phyloP scores from a whole-genome alignment of 2,329 filamentous ascomycete species.

The Byssothecium circinans region DNA sequence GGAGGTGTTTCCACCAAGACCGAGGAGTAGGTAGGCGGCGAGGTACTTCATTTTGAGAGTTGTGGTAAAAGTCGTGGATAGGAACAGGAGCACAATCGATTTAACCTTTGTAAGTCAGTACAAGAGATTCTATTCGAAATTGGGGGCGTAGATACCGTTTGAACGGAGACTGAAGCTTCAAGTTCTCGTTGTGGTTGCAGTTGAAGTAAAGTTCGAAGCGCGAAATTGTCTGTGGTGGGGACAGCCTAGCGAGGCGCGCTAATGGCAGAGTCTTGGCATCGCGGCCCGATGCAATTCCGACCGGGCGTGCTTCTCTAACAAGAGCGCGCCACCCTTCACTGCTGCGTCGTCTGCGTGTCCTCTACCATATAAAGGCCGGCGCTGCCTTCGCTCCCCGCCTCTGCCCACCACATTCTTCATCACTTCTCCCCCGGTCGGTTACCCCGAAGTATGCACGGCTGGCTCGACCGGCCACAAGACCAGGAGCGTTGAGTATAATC shows the following conservation, averaged over 20 bases:
- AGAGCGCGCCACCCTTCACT: conserved; percentile 19
- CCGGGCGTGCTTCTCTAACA: conserved; percentile 9
- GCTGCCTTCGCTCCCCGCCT: conserved; percentile 20
- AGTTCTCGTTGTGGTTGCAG: conserved; percentile 63
- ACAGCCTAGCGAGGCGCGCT: conserved; percentile 5
- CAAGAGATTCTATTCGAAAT: neutral
- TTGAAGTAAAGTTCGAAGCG: conserved; percentile 34
- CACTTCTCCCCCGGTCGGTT: conserved; percentile 5
- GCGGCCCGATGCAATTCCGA: conserved; percentile 12
- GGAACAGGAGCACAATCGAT: conserved; percentile 98
- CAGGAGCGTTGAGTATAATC: conserved; percentile 43
- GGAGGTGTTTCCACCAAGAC: conserved; percentile 86
- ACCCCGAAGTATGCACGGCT: conserved; percentile 40
- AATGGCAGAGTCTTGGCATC: conserved; percentile 4
- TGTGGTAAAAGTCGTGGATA: conserved; percentile 21
- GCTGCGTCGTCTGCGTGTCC: conserved; percentile 18
- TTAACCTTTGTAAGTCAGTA: conserved; percentile 50
- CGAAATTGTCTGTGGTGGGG: conserved; percentile 14
- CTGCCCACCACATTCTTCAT: conserved; percentile 10
- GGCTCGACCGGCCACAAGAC: conserved; percentile 35
- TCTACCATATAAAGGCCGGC: conserved; percentile 17
- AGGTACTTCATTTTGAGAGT: conserved; percentile 95
- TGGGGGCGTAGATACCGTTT: conserved; percentile 65
- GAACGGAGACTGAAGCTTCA: conserved; percentile 99
- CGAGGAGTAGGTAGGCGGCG: conserved; percentile 97